These are phyloP conservation scores for Chrysochromulina tobinii DNA, from an alignment of 78 protist species.

Conservation along the genomic window DNA sequence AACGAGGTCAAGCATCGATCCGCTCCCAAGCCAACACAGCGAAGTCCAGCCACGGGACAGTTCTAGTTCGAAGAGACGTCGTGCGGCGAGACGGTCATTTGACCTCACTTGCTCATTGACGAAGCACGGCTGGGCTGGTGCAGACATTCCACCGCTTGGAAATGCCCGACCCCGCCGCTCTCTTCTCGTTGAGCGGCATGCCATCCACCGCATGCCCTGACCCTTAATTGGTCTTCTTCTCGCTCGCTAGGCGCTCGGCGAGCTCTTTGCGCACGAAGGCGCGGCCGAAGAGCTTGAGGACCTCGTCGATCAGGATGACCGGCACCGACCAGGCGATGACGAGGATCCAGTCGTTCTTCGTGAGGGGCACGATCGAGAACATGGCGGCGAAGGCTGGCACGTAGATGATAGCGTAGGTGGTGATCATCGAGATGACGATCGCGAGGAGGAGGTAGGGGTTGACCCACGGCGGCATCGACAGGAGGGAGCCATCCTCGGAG, in stretches of 20 bases:
- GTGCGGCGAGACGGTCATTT: too few relatives aligned
- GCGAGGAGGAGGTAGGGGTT: conserved; percentile 62
- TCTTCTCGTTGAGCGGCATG: too few relatives aligned
- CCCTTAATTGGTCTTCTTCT: too few relatives aligned
- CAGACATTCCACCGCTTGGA: too few relatives aligned
- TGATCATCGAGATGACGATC: conserved; percentile 39
- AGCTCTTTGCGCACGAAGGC: background rate
- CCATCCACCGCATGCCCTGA: too few relatives aligned
- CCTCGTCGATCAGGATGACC: conserved; percentile 75
- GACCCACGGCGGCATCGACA: conserved; percentile 41
- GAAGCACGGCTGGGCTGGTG: too few relatives aligned
- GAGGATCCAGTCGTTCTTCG: conserved; percentile 46
- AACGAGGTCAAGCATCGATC: too few relatives aligned
- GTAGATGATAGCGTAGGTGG: conserved; percentile 61
- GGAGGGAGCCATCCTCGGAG: conserved; percentile 54
- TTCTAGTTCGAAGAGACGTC: too few relatives aligned
- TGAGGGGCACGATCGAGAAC: conserved; percentile 50
- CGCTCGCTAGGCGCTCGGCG: background rate
- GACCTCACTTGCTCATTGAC: too few relatives aligned
- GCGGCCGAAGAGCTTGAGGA: conserved; percentile 54
- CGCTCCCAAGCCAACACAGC: too few relatives aligned
- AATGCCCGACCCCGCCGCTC: too few relatives aligned
- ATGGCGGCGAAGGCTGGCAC: conserved; percentile 53
- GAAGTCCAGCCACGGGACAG: too few relatives aligned
- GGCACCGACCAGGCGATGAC: conserved; percentile 61